phyloP scores from a whole-genome alignment of 768 basidiomycete genomes.

The Multifurca ochricompacta region DNA sequence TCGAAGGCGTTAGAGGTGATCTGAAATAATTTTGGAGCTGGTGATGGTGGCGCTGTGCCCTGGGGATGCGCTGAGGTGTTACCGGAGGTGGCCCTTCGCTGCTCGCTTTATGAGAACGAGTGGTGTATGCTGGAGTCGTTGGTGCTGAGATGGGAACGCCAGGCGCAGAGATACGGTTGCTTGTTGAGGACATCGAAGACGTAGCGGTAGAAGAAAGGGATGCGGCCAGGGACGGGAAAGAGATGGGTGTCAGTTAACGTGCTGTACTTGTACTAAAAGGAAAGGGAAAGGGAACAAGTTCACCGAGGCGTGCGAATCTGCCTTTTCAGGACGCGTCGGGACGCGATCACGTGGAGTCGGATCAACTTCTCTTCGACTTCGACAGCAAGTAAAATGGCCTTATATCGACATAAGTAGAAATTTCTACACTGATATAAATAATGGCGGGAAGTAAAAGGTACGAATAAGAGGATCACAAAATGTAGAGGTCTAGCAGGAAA shows the following conservation, averaged over 20 bases:
- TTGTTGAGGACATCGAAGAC: conserved; percentile 17
- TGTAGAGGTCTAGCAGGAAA: background rate
- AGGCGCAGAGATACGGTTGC: conserved; percentile 14
- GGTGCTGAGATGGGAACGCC: conserved; percentile 36
- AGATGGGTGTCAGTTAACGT: conserved; percentile 18
- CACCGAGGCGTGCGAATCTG: conserved; percentile 19
- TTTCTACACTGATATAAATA: background rate
- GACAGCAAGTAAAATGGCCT: no score
- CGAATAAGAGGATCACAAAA: background rate
- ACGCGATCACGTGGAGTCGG: conserved; percentile 21
- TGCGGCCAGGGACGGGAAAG: conserved; percentile 10
- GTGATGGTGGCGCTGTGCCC: conserved; percentile 33
- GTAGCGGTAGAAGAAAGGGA: conserved; percentile 11
- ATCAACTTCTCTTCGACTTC: no score
- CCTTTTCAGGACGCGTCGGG: conserved; percentile 22
- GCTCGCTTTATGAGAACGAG: conserved; percentile 30
- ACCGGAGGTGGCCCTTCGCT: conserved; percentile 36
- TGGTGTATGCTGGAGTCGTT: conserved; percentile 34
- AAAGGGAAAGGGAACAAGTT: conserved; percentile 9
- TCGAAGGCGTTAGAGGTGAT: conserved; percentile 57
- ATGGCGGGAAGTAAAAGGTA: background rate
- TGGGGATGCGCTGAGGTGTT: conserved; percentile 57
- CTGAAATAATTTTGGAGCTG: conserved; percentile 31
- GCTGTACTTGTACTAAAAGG: conserved; percentile 13
- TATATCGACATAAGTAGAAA: no score